phyloP scores from a whole-genome alignment of 2,329 filamentous ascomycete genomes.

The Lojkania enalia region DNA sequence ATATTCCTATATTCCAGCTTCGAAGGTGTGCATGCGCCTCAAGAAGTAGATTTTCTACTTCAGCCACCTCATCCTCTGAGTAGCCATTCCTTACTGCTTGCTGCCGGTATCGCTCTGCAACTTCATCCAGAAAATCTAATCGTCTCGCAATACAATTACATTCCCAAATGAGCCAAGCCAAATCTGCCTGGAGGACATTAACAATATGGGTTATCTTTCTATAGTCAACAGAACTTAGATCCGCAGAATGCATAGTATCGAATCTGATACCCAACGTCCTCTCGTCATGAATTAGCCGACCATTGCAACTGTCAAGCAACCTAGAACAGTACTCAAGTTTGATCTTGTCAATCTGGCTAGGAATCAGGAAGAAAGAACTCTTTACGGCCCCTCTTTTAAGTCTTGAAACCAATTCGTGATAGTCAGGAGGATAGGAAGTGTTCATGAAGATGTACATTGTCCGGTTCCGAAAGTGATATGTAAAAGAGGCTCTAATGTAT shows the following conservation, averaged over 20 bases:
- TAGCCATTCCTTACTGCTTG: conserved; percentile 10
- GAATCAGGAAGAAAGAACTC: conserved; percentile 14
- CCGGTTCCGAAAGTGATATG: conserved; percentile 20
- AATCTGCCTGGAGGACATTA: conserved; percentile 11
- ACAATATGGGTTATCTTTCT: conserved; percentile 9
- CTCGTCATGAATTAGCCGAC: conserved; percentile 15
- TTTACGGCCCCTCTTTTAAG: conserved; percentile 2
- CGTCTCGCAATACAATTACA: conserved; percentile 12
- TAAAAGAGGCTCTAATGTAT: conserved; percentile 19
- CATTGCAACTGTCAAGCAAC: conserved; percentile 8
- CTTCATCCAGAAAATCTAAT: conserved; percentile 18
- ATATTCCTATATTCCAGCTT: conserved; percentile 13
- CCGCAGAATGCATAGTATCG: conserved; percentile 4
- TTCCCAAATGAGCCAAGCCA: conserved; percentile 7
- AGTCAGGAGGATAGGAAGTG: conserved; percentile 3
- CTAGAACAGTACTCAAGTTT: conserved; percentile 8
- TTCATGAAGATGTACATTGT: conserved; percentile 24
- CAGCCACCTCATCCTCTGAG: conserved; percentile 2
- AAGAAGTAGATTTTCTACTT: conserved; percentile 6
- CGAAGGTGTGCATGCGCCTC: conserved; percentile 15
- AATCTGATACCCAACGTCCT: conserved; percentile 10
- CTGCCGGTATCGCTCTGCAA: conserved; percentile 10
- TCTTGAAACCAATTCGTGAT: background rate
- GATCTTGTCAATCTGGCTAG: conserved; percentile 12
- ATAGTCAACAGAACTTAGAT: conserved; percentile 13